phyloP scores from a whole-genome alignment of 208 protist species.

The Trypanosoma theileri region DNA sequence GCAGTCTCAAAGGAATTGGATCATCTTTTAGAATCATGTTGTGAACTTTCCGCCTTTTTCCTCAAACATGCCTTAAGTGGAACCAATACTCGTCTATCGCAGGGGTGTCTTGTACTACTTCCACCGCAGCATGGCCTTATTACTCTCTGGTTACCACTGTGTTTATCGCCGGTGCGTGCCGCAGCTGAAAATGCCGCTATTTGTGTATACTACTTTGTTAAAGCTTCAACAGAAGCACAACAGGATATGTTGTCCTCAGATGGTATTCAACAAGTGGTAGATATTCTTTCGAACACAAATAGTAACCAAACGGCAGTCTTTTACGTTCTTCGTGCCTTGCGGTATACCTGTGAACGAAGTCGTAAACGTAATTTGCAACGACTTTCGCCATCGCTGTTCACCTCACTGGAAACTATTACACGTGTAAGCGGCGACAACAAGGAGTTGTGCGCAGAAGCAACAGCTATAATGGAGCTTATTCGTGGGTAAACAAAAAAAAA shows the following conservation, averaged over 20 bases:
- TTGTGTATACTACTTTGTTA: conserved; percentile 50
- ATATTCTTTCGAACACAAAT: conserved; percentile 27
- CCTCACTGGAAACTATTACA: conserved; percentile 16
- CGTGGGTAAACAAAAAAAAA: conserved; percentile 4
- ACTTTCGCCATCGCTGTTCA: conserved; percentile 6
- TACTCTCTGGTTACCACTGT: conserved; percentile 56
- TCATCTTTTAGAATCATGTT: conserved; percentile 32
- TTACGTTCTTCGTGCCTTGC: conserved; percentile 51
- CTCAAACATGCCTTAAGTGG: conserved; percentile 39
- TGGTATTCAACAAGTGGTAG: conserved; percentile 25
- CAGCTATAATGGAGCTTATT: conserved; percentile 18
- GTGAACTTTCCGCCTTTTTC: conserved; percentile 36
- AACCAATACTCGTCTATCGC: conserved; percentile 31
- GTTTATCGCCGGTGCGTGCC: conserved; percentile 24
- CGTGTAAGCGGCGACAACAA: conserved; percentile 8
- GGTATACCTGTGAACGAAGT: conserved; percentile 34
- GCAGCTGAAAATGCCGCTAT: conserved; percentile 44
- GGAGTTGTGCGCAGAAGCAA: conserved; percentile 19
- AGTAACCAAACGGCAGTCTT: conserved; percentile 31
- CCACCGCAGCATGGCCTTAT: conserved; percentile 37
- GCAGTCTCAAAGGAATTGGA: conserved; percentile 33
- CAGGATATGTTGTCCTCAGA: conserved; percentile 40
- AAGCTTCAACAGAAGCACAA: conserved; percentile 39
- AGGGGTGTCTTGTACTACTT: conserved; percentile 41
- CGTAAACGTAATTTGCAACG: conserved; percentile 14